Evolutionary conservation across 306 rosid genomes (phyloP), one percentile per base, ranked within the genome.

Genomic region (Abrus precatorius): DNA sequence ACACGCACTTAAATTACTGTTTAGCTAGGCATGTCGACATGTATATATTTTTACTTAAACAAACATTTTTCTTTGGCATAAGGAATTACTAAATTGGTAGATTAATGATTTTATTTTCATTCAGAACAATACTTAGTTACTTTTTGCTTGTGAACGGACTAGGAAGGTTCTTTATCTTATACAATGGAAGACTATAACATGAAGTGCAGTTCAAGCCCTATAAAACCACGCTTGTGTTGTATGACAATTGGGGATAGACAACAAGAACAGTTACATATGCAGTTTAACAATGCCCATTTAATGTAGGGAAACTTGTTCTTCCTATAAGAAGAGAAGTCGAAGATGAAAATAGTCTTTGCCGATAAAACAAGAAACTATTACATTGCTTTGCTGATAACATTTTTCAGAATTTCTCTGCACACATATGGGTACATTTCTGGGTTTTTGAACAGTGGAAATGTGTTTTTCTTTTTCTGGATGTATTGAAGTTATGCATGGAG

Each of bases 91-190:
- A 53, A 36, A 53, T 59, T 69, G 44, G 84, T 45, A 43, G 75
- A 11, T 34, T 74, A 29, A 7, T 9, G 3, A 48, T 47, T 59
- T 48, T 29, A 45, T 59, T 59, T 69, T 47, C 41, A 48, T n/a
- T 27, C 50, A 57, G 62, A 69, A 61, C 61, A 45, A 9, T 78
- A 79, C 28, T 65, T 36, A 20, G 81, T 47, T 44, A 56, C 71
- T 20, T 69, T 69, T 60, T 57, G 69, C 7, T 5, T 69, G 60
- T 30, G 47, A 45, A 60, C 45, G 70, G 80, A 33, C 60, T 47
- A 8, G 48, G 36, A 56, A 30, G 56, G 9, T 11, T 43, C 6
- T 74, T 74, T 74, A 57, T 28, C 12, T 57, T 28, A 41, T 56
- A 5, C 2, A 11, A 41, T 29, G 44, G n/a, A 32, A 47, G 62